phyloP scores from a whole-genome alignment of 805 yeast genomes.

The Cyberlindnera suaveolens region DNA sequence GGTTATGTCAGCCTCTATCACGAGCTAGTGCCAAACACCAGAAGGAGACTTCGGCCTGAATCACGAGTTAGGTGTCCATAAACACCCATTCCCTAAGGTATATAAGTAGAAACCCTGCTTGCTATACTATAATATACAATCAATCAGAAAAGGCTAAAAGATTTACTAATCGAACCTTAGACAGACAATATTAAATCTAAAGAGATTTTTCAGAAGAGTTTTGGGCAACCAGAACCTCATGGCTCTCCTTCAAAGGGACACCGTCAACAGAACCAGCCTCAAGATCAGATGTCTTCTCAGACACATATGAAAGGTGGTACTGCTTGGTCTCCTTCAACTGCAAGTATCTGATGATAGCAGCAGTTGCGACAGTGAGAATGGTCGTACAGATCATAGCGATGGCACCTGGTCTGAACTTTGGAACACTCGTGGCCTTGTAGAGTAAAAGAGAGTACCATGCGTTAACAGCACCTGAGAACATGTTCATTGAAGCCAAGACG shows the following conservation, averaged over 20 bases:
- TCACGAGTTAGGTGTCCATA: too few relatives aligned
- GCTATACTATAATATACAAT: too few relatives aligned
- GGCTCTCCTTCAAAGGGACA: neutral
- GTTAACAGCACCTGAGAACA: slow-evolving; percentile 56
- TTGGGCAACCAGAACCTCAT: neutral
- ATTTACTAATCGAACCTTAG: too few relatives aligned
- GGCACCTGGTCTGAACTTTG: slow-evolving; percentile 45
- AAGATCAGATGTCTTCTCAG: slow-evolving; percentile 1
- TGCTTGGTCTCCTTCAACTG: slow-evolving; percentile 32
- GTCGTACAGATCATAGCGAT: slow-evolving; percentile 54
- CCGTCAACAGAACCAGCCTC: slow-evolving; percentile 1
- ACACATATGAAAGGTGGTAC: neutral
- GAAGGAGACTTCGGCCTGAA: too few relatives aligned
- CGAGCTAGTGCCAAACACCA: too few relatives aligned
- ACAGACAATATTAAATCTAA: neutral
- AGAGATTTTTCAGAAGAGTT: neutral
- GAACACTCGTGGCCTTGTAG: slow-evolving; percentile 46
- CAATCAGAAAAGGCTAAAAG: too few relatives aligned
- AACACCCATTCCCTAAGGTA: too few relatives aligned
- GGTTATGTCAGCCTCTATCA: too few relatives aligned
- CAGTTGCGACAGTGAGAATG: slow-evolving; percentile 34
- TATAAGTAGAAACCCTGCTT: too few relatives aligned
- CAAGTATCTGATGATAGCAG: slow-evolving; percentile 34
- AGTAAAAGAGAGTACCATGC: slow-evolving; percentile 60
- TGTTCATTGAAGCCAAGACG: slow-evolving; percentile 59